Evolutionary conservation across 2,329 filamentous ascomycete species (phyloP).

Genomic region (Colletotrichum higginsianum): DNA sequence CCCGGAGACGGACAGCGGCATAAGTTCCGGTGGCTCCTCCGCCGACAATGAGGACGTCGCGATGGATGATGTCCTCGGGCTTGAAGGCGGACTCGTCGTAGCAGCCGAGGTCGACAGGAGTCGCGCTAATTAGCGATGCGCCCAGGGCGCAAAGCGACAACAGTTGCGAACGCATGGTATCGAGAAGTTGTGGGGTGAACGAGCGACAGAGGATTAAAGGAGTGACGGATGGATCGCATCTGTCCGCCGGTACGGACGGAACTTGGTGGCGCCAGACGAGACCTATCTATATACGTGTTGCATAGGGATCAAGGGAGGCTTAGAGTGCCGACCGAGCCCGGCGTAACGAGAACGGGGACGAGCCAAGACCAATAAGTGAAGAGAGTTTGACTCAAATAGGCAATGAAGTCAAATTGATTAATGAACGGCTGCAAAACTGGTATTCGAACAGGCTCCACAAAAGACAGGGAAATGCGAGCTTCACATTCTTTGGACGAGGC

Average conservation of each 20-base stretch:
- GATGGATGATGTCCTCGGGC: constrained; percentile 36
- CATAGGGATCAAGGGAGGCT: background rate
- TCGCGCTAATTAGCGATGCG: constrained; percentile 27
- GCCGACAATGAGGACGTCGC: constrained; percentile 67
- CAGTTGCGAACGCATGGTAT: constrained; percentile 5
- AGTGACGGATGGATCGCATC: constrained; percentile 6
- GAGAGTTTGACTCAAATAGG: constrained; percentile 20
- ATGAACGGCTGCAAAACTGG: constrained; percentile 3
- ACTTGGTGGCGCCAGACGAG: background rate
- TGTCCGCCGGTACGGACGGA: too few species aligned
- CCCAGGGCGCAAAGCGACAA: constrained; percentile 32
- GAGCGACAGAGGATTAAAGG: constrained; percentile 19
- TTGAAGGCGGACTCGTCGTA: constrained; percentile 36
- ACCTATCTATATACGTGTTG: constrained; percentile 39
- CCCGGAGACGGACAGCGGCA: constrained; percentile 62
- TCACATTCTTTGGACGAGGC: background rate
- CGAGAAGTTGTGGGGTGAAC: background rate
- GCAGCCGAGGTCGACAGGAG: constrained; percentile 23
- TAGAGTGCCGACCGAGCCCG: background rate
- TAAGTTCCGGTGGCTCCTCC: constrained; percentile 68
- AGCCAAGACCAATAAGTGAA: constrained; percentile 10
- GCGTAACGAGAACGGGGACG: background rate
- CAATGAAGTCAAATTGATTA: constrained; percentile 40
- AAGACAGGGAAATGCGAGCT: background rate
- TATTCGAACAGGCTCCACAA: background rate